Conservation (phyloP, 331 rosid genomes). For the Quercus tomentella region DNA sequence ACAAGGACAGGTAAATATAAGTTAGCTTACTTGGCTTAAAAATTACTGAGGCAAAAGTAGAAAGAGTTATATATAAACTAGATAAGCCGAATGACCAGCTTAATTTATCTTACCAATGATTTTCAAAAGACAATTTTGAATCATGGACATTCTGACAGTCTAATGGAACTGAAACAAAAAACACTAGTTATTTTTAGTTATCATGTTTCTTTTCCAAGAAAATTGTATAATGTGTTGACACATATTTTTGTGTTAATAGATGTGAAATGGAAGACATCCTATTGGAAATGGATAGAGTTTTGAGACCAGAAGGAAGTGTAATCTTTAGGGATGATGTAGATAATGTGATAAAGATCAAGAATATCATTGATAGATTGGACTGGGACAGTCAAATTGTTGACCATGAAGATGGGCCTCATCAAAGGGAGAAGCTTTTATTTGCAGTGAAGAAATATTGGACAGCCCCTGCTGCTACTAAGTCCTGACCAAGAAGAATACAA, state of each 20-base stretch:
- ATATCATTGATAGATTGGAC: constrained; percentile 22
- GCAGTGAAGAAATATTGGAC: constrained; percentile 53
- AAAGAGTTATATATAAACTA: no score
- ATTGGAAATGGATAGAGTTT: constrained; percentile 43
- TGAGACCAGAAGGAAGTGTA: constrained; percentile 44
- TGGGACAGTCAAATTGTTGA: constrained; percentile 45
- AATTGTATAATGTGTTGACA: not conserved
- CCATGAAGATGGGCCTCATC: constrained; percentile 39
- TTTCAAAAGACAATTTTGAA: no score
- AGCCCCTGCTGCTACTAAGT: constrained; percentile 9
- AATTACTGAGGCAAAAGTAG: no score
- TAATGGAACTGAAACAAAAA: no score
- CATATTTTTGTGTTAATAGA: constrained; percentile 14
- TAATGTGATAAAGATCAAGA: constrained; percentile 29
- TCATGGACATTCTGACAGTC: no score
- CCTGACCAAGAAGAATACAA: constrained; percentile 8
- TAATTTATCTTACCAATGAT: no score
- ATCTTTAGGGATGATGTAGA: constrained; percentile 43
- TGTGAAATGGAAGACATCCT: constrained; percentile 47
- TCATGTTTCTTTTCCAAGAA: no score
- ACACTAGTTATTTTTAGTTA: no score
- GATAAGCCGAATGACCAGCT: no score
- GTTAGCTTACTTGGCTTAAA: no score
- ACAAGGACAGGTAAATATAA: constrained; percentile 44
- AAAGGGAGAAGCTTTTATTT: constrained; percentile 31